Evolutionary conservation across 163 green algal species (phyloP), one percentile per base, ranked within the genome.

Genomic region (Volvox carteri): DNA sequence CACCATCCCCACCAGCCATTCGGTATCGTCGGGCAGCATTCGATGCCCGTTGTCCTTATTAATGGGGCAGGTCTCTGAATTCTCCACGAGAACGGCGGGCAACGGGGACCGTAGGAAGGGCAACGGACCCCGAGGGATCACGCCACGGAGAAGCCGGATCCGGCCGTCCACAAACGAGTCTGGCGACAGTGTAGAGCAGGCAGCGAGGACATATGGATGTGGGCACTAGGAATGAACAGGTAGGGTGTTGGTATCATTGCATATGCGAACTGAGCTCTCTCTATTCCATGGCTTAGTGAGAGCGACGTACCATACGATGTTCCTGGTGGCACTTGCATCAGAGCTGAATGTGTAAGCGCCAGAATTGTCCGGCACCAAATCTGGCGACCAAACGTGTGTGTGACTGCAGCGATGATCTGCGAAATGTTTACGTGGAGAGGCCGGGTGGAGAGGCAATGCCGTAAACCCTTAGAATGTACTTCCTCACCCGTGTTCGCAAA

Each of bases 321-420:
- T 25, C 92, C 91, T 2, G 92, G 92, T 1, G 93, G 92, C 39
- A 92, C 85, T 78, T 93, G 85, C 39, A 81, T 46, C 75, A 96
- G 33, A 73, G 94, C 93, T n/a, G 90, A 92, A 72, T 95, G 94
- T n/a, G 92, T 95, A 25, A 96, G 89, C 68, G 92, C 91, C 48
- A 96, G 80, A 74, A 94, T 65, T 21, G 94, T 93, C 37, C 93
- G 92, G 5, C 90, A 28, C 94, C 94, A 96, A 37, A 96, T 92
- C 25, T 75, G 42, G 6, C 60, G 72, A 0, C 94, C 94, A 78
- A 96, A 92, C 7, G 74, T 91, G 65, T 94, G 85, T 19, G 54
- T 92, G 58, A 96, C 89, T 6, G 88, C 92, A 30, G 85, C 54
- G 33, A 96, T 93, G 80, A 96, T 93, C 91, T 94, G 87, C 33